Conservation (phyloP, 768 basidiomycete genomes). For the Boletus reticulatus region DNA sequence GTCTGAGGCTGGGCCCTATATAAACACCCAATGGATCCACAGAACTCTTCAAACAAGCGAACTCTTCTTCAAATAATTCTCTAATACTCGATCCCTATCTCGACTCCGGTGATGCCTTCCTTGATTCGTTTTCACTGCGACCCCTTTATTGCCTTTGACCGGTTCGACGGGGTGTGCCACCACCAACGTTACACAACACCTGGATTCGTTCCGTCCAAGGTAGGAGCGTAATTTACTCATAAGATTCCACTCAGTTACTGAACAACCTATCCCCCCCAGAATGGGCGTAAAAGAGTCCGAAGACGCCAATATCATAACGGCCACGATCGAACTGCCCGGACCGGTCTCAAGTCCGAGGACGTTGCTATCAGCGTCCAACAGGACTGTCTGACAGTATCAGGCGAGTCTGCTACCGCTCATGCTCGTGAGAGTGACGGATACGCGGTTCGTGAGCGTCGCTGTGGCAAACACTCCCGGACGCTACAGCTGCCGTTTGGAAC, state of each 20-base stretch:
- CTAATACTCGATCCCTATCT: too few relatives aligned
- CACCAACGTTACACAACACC: not conserved
- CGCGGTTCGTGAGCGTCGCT: slow-evolving; percentile 42
- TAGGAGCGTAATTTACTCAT: not conserved
- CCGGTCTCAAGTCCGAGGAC: slow-evolving; percentile 46
- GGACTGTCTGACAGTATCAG: slow-evolving; percentile 44
- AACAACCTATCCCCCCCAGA: slow-evolving; percentile 10
- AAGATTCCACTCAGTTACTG: too few relatives aligned
- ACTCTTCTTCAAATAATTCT: not conserved
- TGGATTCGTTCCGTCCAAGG: slow-evolving; percentile 19
- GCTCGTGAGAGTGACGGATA: slow-evolving; percentile 40
- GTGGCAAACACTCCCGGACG: slow-evolving; percentile 37
- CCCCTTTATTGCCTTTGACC: not conserved
- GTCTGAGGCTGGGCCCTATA: too few relatives aligned
- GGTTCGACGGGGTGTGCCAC: not conserved
- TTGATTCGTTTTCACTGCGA: slow-evolving; percentile 5
- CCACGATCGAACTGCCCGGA: slow-evolving; percentile 34
- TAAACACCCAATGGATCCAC: too few relatives aligned
- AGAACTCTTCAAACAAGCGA: too few relatives aligned
- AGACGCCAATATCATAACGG: slow-evolving; percentile 41
- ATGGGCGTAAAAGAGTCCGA: slow-evolving; percentile 47
- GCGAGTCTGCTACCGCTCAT: slow-evolving; percentile 35
- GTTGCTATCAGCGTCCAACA: slow-evolving; percentile 46
- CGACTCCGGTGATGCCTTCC: slow-evolving; percentile 5
- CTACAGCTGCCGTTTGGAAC: slow-evolving; percentile 37